Conservation (phyloP, 2,329 filamentous ascomycete genomes). For the Ophiostoma australiae region DNA sequence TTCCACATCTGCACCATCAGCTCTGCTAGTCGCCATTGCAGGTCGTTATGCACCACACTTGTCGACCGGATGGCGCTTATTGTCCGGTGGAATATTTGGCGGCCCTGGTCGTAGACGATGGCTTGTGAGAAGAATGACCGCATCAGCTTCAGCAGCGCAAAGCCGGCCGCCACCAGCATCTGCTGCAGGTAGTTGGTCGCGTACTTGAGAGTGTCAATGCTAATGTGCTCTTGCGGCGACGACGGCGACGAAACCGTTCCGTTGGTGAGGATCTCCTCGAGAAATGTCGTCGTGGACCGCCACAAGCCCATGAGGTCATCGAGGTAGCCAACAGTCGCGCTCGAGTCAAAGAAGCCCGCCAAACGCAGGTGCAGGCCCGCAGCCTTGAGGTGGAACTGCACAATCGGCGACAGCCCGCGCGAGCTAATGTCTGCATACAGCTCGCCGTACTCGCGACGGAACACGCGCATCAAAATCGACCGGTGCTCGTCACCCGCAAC, state of each 20-base stretch:
- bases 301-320: slow-evolving; percentile 72
- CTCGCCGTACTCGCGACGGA: slow-evolving; percentile 60
- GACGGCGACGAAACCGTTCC: slow-evolving; percentile 41
- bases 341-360: slow-evolving; percentile 76
- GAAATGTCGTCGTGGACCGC: slow-evolving; percentile 63
- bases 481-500: slow-evolving; percentile 63
- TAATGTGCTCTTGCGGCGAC: slow-evolving; percentile 42
- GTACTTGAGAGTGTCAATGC: slow-evolving; percentile 57
- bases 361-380: slow-evolving; percentile 71
- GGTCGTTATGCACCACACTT: slow-evolving; percentile 71
- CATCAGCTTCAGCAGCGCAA: slow-evolving; percentile 72
- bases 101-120: slow-evolving; percentile 64
- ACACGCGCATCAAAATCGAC: slow-evolving; percentile 61
- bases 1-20: slow-evolving; percentile 88
- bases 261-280: slow-evolving; percentile 59
- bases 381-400: slow-evolving; percentile 64
- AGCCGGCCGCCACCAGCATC: slow-evolving; percentile 77
- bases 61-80: slow-evolving; percentile 66
- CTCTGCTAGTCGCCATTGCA: slow-evolving; percentile 74
- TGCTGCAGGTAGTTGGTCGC: slow-evolving; percentile 75
- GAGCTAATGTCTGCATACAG: slow-evolving; percentile 57
- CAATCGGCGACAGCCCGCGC: slow-evolving; percentile 53
- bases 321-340: slow-evolving; percentile 64
- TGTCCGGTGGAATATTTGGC: slow-evolving; percentile 64
- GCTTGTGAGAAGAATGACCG: slow-evolving; percentile 69